phyloP scores from a whole-genome alignment of 73 alveolate genomes.

The Paramecium pentaurelia region DNA sequence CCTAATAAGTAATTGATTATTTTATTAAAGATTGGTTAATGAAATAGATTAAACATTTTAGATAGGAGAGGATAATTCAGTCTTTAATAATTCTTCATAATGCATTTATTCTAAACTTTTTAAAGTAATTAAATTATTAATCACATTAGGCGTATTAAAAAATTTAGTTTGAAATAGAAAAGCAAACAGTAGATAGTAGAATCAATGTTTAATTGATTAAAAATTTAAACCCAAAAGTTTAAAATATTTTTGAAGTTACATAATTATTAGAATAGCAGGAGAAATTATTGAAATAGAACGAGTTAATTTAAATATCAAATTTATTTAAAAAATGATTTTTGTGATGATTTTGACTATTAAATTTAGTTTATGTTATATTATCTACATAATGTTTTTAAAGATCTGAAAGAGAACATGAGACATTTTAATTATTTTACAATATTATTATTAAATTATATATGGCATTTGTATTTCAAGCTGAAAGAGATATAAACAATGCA shows the following conservation, averaged over 20 bases:
- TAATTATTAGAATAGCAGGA: background rate
- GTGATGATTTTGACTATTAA: background rate
- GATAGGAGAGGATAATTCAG: background rate
- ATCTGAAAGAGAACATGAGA: background rate
- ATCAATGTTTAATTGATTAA: background rate
- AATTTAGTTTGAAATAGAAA: background rate
- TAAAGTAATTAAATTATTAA: background rate
- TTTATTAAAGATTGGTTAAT: background rate
- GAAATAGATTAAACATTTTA: background rate
- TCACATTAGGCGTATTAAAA: background rate
- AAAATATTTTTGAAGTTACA: background rate
- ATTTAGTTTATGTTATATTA: background rate
- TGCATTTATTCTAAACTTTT: background rate
- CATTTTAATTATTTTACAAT: background rate
- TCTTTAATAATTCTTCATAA: background rate
- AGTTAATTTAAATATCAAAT: background rate
- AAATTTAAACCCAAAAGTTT: background rate
- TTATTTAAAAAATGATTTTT: background rate
- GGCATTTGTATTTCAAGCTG: slow-evolving; percentile 46
- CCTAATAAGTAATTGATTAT: background rate
- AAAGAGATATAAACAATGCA: background rate
- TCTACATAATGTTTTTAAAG: background rate
- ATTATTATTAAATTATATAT: background rate
- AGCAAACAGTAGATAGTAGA: background rate
- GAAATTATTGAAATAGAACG: background rate